Evolutionary conservation across 495 filamentous ascomycete genomes (phyloP), one percentile per base, ranked within the genome.

Genomic region (Usnea hakonensis): DNA sequence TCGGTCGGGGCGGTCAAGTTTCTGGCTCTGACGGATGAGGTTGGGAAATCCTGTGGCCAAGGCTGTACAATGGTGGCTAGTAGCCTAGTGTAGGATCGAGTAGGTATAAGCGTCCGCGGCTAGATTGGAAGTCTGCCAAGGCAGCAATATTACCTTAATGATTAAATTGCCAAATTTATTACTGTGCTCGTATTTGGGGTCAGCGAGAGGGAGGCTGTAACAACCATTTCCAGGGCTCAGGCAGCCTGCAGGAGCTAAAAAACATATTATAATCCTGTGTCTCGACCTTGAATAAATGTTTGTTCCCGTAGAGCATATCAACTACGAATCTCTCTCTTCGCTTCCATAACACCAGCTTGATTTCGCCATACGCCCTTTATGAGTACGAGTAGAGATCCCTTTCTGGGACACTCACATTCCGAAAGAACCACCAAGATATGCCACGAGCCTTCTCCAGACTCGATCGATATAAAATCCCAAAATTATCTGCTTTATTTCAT

Each of bases 401-500:
- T 66, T 21, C 50, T 66, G 33, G 19, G 55, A 38, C 53, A 60
- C 19, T 44, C 9, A 23, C 11, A 44, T 55, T 36, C 52, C 33
- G 55, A 62, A n/a, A 57, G 21, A 3, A 30, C 40, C 19, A 52
- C 60, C 38, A 58, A 46, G 30, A 57, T 68, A 30, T 60, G 58
- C 46, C 64, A 62, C 55, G 55, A 55, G 33, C 61, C 60, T 44
- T 58, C 63, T 16, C 33, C 36, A n/a, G 35, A 19, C n/a, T 40
- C 46, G n/a, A 37, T 30, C n/a, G 13, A 30, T 38, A 14, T 19
- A 21, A 40, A 67, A 7, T 32, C 55, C 19, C 66, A 68, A 56
- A 57, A 37, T 60, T 52, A 61, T 58, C 26, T 57, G 38, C 75
- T 87, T 43, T 86, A 81, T 76, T 90, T 95, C 72, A 83, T 96